Base-by-base conservation (phyloP, 2,329 filamentous ascomycete species). In the Paraphoma chrysanthemicola region DNA sequence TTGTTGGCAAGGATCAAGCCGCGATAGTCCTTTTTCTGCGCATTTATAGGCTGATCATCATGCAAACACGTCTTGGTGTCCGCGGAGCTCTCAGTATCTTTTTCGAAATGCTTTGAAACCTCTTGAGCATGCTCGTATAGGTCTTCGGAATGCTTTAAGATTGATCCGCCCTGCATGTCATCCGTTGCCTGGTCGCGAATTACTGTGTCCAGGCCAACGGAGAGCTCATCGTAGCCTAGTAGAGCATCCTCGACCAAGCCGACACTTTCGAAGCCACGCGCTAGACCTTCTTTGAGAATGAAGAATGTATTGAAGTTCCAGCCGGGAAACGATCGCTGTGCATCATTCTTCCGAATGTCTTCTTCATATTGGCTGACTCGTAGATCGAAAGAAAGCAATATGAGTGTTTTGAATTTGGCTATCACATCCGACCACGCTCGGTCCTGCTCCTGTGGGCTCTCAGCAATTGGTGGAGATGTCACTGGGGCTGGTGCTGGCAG, bases 291-390 rank as follows among this genome's bases (percentile, higher is more conserved):
- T 71, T 99, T 99, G 8, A 99, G 83, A 14, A 99, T 93, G 74
- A 99, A 99, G 74, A 99, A 99, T 0, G 95, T 99, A 77, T 95
- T 98, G 73, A 99, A 99, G 72, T 99, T 99, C 95, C 95, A 99
- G 0, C 95, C 95, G 0, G 95, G 95, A 16, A 99, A 79, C 33
- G 83, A 88, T 45, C 94, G 86, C 74, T 98, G 93, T 0, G 89
- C 86, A 67, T 98, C 94, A 71, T 93, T 95, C 75, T 97, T 95
- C 60, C 92, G 90, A 65, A 99, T 97, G 66, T 99, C 95, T 57
- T 97, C 93, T 76, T 99, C 95, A 74, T 99, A 99, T 69, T 98
- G 94, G 17, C 86, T 88, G 1, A 99, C 95, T 8, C 95, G 87
- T 66, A 89, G 83, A 78, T 98, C 94, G 72, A 99, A 99, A 1